Conservation (phyloP, 495 filamentous ascomycete genomes). For the Daldinia childiae region DNA sequence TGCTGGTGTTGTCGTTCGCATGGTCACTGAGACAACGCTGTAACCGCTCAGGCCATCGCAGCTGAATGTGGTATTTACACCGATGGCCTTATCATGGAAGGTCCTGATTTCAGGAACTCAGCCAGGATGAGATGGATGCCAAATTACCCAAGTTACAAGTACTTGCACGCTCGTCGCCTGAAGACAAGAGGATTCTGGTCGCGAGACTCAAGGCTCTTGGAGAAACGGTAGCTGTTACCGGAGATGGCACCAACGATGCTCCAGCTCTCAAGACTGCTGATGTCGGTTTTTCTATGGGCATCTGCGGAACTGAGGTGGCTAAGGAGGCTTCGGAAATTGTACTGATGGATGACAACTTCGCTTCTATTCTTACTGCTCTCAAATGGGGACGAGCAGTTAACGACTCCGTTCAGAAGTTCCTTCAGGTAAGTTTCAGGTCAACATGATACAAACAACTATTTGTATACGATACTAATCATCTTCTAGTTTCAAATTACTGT, state of each 20-base stretch:
- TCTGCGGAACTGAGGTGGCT: conserved; percentile 89
- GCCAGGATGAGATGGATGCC: conserved; percentile 69
- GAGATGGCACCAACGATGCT: conserved; percentile 92
- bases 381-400: conserved; percentile 90
- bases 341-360: conserved; percentile 92
- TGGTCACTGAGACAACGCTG: conserved; percentile 91
- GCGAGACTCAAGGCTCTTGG: conserved; percentile 81
- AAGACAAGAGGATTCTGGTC: conserved; percentile 85
- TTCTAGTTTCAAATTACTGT: conserved; percentile 89
- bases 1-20: conserved; percentile 85
- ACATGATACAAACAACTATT: not conserved
- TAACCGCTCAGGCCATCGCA: conserved; percentile 88
- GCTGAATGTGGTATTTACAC: conserved; percentile 84
- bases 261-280: conserved; percentile 87
- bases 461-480: conserved; percentile 26
- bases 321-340: conserved; percentile 96
- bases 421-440: conserved; percentile 64
- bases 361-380: conserved; percentile 88
- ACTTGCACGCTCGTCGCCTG: conserved; percentile 83
- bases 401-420: conserved; percentile 89
- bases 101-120: conserved; percentile 80
- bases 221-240: conserved; percentile 92
- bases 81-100: conserved; percentile 84
- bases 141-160: conserved; percentile 82
- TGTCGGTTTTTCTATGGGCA: conserved; percentile 93